These are phyloP conservation scores for Penicillium nucicola DNA, from an alignment of 495 filamentous ascomycete genomes.

Conservation along the genomic window DNA sequence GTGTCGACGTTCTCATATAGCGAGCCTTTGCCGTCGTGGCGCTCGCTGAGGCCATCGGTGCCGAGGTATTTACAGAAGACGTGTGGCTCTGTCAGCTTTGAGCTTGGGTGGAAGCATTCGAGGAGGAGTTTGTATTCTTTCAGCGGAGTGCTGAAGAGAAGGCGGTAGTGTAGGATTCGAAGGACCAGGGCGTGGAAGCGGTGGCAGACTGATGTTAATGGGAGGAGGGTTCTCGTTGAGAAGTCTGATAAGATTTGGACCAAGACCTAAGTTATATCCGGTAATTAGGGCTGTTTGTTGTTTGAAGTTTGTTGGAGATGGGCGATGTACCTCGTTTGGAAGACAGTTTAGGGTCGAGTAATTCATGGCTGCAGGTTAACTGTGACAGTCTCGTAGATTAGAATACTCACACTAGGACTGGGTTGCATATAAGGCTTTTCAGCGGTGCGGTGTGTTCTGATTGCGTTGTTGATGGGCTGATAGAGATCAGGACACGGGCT, in stretches of 20 bases:
- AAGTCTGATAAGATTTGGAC: slow-evolving; percentile 61
- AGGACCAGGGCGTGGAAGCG: slow-evolving; percentile 65
- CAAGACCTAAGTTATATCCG: no score
- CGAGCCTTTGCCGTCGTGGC: slow-evolving; percentile 32
- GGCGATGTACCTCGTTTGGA: slow-evolving; percentile 45
- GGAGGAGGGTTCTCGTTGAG: slow-evolving; percentile 57
- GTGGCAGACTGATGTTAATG: slow-evolving; percentile 56
- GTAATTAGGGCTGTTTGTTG: not conserved
- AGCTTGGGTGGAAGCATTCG: slow-evolving; percentile 72
- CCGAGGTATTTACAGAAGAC: slow-evolving; percentile 66
- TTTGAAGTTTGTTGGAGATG: not conserved
- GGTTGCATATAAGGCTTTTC: no score
- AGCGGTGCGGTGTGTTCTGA: no score
- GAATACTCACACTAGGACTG: no score
- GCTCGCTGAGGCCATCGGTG: slow-evolving; percentile 48
- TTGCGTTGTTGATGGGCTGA: no score
- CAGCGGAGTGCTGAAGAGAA: slow-evolving; percentile 53
- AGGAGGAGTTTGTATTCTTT: slow-evolving; percentile 64
- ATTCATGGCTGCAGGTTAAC: not conserved
- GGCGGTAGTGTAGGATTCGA: slow-evolving; percentile 64
- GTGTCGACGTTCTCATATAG: slow-evolving; percentile 37
- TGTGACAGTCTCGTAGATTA: no score
- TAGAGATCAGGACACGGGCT: no score
- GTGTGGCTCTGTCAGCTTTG: slow-evolving; percentile 64
- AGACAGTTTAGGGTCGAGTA: slow-evolving; percentile 36